A percentile compares a stretch with the other conserved stretches of the same genome.
These are phyloP conservation scores for Apostasia shenzhenica DNA, from an alignment of 106 monocot species.

Conservation along the genomic window DNA sequence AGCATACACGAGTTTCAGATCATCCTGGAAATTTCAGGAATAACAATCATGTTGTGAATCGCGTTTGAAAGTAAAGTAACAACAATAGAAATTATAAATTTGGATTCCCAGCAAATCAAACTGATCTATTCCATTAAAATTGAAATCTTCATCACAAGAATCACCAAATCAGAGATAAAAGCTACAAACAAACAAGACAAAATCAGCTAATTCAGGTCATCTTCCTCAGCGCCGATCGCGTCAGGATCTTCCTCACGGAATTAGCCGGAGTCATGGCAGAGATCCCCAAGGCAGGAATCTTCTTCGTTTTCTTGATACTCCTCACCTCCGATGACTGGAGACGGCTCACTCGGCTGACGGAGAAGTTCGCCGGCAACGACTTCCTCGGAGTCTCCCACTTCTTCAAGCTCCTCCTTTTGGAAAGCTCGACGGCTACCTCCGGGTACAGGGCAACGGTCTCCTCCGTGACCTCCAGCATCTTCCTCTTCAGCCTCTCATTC, in stretches of 20 bases:
- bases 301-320: slow-evolving; percentile 45
- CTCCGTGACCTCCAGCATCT: slow-evolving; percentile 17
- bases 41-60: too few species aligned
- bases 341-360: slow-evolving; percentile 15
- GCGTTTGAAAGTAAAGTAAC: too few species aligned
- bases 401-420: slow-evolving; percentile 27
- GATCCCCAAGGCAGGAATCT: neutral
- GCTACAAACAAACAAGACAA: too few species aligned
- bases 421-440: slow-evolving; percentile 33
- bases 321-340: slow-evolving; percentile 33
- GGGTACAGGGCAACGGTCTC: slow-evolving; percentile 26
- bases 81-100: too few species aligned
- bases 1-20: too few species aligned
- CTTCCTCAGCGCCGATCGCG: slow-evolving; percentile 9
- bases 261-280: neutral
- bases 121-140: too few species aligned
- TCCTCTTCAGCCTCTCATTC: slow-evolving; percentile 63
- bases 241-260: slow-evolving; percentile 10
- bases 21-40: too few species aligned
- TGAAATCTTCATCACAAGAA: too few species aligned
- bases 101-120: too few species aligned
- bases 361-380: slow-evolving; percentile 34
- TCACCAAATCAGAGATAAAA: too few species aligned
- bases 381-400: slow-evolving; percentile 24
- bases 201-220: neutral